phyloP scores from a whole-genome alignment of 805 yeast genomes.

The Sugiyamaella americana region DNA sequence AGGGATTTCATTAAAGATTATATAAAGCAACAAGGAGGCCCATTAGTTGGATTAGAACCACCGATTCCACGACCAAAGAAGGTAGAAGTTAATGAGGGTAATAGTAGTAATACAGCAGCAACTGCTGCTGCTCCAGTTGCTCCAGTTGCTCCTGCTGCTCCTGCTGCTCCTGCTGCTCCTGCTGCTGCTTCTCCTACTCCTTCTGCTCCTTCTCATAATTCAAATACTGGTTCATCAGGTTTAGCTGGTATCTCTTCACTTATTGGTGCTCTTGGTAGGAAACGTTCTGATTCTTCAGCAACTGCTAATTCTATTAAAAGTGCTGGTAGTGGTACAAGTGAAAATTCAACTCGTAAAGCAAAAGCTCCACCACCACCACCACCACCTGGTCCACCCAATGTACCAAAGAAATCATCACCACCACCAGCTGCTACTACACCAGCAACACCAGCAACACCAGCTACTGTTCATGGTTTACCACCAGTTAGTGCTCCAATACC shows the following conservation, averaged over 20 bases:
- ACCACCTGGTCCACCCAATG: constrained; percentile 17
- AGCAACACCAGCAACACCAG: not conserved
- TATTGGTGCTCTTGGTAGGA: constrained; percentile 6
- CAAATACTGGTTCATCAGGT: constrained; percentile 1
- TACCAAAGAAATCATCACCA: not conserved
- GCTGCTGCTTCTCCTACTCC: constrained; percentile 8
- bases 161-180: not conserved
- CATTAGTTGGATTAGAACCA: constrained; percentile 77
- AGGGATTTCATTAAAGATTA: constrained; percentile 76
- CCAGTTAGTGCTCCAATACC: constrained; percentile 7
- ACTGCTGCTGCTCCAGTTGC: constrained; percentile 27
- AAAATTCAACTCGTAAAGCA: constrained; percentile 17
- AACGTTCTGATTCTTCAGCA: constrained; percentile 10
- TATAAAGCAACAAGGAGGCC: constrained; percentile 67
- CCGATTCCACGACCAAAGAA: constrained; percentile 64
- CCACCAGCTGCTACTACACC: not conserved
- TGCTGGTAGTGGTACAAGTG: constrained; percentile 5
- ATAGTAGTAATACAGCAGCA: constrained; percentile 32
- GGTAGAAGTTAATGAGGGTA: constrained; percentile 26
- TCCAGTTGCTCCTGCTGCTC: too few species aligned
- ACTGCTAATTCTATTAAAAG: constrained; percentile 6
- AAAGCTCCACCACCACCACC: constrained; percentile 26
- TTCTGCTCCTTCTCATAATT: constrained; percentile 7
- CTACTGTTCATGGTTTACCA: not conserved
- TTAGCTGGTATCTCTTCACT: not conserved